Evolutionary conservation across 768 basidiomycete genomes (phyloP).

Genomic region (Sarcodon aspratus): DNA sequence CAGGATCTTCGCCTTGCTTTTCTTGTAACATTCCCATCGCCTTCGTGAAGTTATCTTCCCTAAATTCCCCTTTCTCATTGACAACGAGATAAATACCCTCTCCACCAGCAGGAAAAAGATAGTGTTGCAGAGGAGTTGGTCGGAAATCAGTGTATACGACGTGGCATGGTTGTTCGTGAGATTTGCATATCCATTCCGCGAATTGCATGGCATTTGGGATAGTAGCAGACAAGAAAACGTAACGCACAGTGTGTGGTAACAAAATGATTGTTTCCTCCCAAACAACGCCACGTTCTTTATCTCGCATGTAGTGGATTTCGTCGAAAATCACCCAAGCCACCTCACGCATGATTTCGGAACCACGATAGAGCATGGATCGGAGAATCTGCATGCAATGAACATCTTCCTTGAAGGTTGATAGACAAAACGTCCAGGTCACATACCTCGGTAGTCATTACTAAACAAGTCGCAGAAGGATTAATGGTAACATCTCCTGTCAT

Average conservation of each 20-base stretch:
- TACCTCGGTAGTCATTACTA: conserved; percentile 99
- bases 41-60: conserved; percentile 95
- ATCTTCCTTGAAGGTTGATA: not conserved
- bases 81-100: conserved; percentile 97
- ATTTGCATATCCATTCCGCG: conserved; percentile 97
- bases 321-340: conserved; percentile 99
- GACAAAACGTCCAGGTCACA: conserved; percentile 8
- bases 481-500: conserved; percentile 99
- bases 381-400: conserved; percentile 57
- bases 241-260: conserved; percentile 90
- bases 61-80: conserved; percentile 96
- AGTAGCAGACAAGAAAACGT: conserved; percentile 97
- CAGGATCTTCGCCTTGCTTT: conserved; percentile 80
- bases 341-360: conserved; percentile 98
- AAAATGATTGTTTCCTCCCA: conserved; percentile 99
- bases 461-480: conserved; percentile 90
- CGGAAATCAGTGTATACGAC: conserved; percentile 99
- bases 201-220: conserved; percentile 99
- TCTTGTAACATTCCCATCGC: conserved; percentile 94
- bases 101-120: conserved; percentile 92
- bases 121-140: conserved; percentile 95
- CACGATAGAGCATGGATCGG: conserved; percentile 96
- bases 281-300: conserved; percentile 97
- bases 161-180: conserved; percentile 96
- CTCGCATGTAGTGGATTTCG: conserved; percentile 99